A percentile compares a stretch with the other conserved stretches of the same genome.
Evolutionary conservation across 2,329 filamentous ascomycete species (phyloP).

Genomic region (Cladosporium sp.): DNA sequence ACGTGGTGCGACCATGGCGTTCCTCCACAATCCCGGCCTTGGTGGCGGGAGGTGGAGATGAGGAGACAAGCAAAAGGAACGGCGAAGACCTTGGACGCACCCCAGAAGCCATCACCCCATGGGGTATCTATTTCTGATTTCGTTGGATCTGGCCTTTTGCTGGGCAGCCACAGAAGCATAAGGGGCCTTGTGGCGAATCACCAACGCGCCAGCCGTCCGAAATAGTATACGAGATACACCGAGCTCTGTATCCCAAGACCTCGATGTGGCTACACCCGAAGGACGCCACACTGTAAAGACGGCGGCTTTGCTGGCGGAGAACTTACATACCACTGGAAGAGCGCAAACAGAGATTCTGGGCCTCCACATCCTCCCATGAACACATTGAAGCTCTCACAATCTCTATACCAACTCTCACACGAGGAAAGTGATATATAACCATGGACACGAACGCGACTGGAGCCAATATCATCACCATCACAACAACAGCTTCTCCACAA

Average conservation of each 20-base stretch:
- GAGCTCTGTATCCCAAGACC: neutral
- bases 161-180: neutral
- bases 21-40: neutral
- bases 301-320: conserved; percentile 10
- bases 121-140: no score
- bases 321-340: neutral
- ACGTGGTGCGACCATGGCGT: no score
- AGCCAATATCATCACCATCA: neutral
- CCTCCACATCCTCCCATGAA: neutral
- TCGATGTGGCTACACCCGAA: neutral
- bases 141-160: neutral
- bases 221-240: no score
- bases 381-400: neutral
- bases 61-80: neutral
- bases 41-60: neutral
- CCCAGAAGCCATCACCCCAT: no score
- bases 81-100: no score
- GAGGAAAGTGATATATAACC: neutral
- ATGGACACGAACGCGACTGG: neutral
- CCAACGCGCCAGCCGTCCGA: no score
- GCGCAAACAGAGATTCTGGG: no score
- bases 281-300: neutral
- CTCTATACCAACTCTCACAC: neutral
- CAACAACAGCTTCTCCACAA: conserved; percentile 1
- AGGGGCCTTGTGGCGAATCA: no score